Evolutionary conservation across 2,329 filamentous ascomycete genomes (phyloP).

Genomic region (Hansfordia pulvinata): DNA sequence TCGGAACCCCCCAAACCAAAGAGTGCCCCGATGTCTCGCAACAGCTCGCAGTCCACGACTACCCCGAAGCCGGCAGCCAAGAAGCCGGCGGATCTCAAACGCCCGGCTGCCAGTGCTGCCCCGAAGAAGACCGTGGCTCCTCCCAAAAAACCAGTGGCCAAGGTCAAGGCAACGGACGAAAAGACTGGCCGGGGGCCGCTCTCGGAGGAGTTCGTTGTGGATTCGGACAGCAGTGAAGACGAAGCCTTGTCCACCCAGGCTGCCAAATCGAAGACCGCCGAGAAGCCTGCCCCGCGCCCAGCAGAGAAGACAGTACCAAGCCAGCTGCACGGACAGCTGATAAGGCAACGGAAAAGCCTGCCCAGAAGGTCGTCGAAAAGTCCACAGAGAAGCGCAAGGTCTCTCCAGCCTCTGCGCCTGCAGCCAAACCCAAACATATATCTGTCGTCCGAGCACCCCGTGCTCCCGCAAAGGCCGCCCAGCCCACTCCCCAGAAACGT

Average conservation of each 20-base stretch:
- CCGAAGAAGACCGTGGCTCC: constrained; percentile 22
- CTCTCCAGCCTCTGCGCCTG: constrained; percentile 7
- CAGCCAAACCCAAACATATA: constrained; percentile 19
- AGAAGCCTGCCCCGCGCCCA: constrained; percentile 7
- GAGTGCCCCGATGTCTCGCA: constrained; percentile 31
- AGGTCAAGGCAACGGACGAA: constrained; percentile 22
- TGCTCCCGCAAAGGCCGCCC: constrained; percentile 15
- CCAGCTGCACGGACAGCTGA: constrained; percentile 6
- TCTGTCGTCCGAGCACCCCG: constrained; percentile 15
- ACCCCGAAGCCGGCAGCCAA: constrained; percentile 44
- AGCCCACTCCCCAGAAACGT: constrained; percentile 32
- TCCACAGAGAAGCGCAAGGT: constrained; percentile 16
- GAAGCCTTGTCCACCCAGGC: constrained; percentile 24
- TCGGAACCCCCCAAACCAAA: constrained; percentile 20
- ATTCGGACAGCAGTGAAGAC: constrained; percentile 41
- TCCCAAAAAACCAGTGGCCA: constrained; percentile 29
- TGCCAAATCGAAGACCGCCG: constrained; percentile 16
- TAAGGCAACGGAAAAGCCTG: constrained; percentile 4
- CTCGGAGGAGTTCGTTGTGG: constrained; percentile 41
- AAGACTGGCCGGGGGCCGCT: constrained; percentile 28
- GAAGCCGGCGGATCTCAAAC: constrained; percentile 38
- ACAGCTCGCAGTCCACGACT: constrained; percentile 34
- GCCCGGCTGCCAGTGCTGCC: constrained; percentile 36
- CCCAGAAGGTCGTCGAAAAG: constrained; percentile 4
- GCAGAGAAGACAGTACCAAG: too few species aligned